Conservation (phyloP, 345 rosid species). For the Geranium rotundifolium region DNA sequence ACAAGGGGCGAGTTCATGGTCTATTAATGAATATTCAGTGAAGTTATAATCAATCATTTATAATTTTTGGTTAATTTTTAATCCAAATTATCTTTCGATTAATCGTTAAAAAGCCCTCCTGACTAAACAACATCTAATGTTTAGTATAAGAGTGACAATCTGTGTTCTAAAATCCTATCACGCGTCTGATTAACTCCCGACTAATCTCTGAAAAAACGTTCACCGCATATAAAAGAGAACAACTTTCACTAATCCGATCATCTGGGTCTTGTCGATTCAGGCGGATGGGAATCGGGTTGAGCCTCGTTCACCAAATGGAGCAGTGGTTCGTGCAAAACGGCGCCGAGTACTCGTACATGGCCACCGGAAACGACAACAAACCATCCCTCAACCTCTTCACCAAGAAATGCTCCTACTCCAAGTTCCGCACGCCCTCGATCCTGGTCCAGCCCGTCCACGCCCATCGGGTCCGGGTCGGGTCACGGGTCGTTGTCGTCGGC, state of each 20-base stretch:
- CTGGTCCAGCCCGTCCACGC: constrained; percentile 76
- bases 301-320: constrained; percentile 46
- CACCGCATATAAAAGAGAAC: too few species aligned
- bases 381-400: constrained; percentile 78
- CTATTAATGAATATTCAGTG: too few species aligned
- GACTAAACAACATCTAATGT: too few species aligned
- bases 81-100: too few species aligned
- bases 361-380: constrained; percentile 70
- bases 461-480: constrained; percentile 48
- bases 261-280: constrained; percentile 18
- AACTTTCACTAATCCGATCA: not conserved
- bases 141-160: too few species aligned
- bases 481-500: constrained; percentile 28
- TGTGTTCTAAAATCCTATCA: too few species aligned
- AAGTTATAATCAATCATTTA: too few species aligned
- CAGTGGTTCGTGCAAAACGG: constrained; percentile 65
- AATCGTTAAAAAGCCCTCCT: too few species aligned
- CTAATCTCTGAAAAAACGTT: too few species aligned
- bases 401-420: constrained; percentile 69
- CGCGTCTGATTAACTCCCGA: too few species aligned
- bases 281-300: constrained; percentile 80
- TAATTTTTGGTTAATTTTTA: too few species aligned
- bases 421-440: constrained; percentile 71
- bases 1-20: too few species aligned
- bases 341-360: constrained; percentile 70